Base-by-base conservation (phyloP, 345 rosid genomes). In the Gynandropsis gynandra region DNA sequence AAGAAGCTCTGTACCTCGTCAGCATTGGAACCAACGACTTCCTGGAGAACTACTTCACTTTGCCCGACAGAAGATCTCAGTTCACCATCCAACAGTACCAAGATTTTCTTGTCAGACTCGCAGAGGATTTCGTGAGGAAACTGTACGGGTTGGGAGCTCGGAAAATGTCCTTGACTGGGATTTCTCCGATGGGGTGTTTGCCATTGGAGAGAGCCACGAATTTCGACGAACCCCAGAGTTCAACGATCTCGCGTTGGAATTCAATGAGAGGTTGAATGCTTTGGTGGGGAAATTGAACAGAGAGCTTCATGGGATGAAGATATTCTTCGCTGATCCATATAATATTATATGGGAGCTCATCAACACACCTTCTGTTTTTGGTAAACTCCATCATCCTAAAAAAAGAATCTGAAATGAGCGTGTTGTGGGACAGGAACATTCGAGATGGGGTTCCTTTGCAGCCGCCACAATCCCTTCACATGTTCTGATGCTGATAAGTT, bases 21-120 rank as follows among this genome's bases (percentile, higher is more conserved):
- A 79, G 85, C 74, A 62, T 74, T 10, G 83, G 89, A 52, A 79
- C 89, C 35, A 82, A 79, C 42, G 89, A 79, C 44, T 82, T 82
- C 66, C 54, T 82, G 4, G 80, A 74, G 47, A 82, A 82, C 64
- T 82, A 82, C 69, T 82, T 61, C 69, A 53, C 71, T 15, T 51
- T 71, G 46, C 77, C 79, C 0, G 54, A 16, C 18, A 69, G 81
- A 11, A 52, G 62, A 36, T 63, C 74, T 8, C 79, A 79, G 40
- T 82, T 61, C 79, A 59, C 68, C 76, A 55, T 74, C 38, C 52
- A 56, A 27, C 62, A 43, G 16, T 79, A 82, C 47, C 63, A 74
- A 63, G 81, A 82, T 52, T 79, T 73, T 62, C 66, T 82, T 15
- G 48, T 79, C 1, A 65, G 56, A 1, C 69, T 76, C 11, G 85